These are phyloP conservation scores for Pseudozyma thailandica DNA, from an alignment of 1,284 basidiomycete genomes.

Conservation along the genomic window DNA sequence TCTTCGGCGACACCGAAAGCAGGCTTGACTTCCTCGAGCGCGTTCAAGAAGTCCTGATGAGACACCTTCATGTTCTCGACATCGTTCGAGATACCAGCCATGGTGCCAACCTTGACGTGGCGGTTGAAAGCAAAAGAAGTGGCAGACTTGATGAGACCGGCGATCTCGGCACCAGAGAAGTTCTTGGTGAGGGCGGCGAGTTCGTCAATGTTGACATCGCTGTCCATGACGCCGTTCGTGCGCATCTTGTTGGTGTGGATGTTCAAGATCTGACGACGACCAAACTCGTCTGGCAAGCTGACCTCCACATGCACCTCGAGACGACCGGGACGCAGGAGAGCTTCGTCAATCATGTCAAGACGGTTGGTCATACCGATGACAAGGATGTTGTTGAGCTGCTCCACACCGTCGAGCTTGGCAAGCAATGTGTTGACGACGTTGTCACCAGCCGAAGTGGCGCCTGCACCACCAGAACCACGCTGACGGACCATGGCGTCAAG, in stretches of 20 bases:
- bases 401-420: constrained; percentile 99
- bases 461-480: constrained; percentile 72
- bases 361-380: constrained; percentile 99
- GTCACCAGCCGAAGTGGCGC: constrained; percentile 96
- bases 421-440: constrained; percentile 98
- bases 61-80: constrained; percentile 92
- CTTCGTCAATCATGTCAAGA: constrained; percentile 98
- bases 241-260: constrained; percentile 98
- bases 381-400: constrained; percentile 98
- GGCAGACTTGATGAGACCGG: constrained; percentile 95
- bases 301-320: constrained; percentile 99
- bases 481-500: constrained; percentile 99
- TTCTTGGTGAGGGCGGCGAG: constrained; percentile 91
- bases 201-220: constrained; percentile 85
- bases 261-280: constrained; percentile 90
- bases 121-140: constrained; percentile 98
- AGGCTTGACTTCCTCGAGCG: constrained; percentile 93
- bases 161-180: constrained; percentile 96
- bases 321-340: constrained; percentile 94
- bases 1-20: constrained; percentile 98
- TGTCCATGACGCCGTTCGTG: constrained; percentile 87
- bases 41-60: constrained; percentile 86
- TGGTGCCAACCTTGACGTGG: constrained; percentile 95
- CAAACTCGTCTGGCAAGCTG: constrained; percentile 91
- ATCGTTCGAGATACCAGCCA: constrained; percentile 95